Conservation (phyloP, 2,329 filamentous ascomycete species). For the Colletotrichum sp. region DNA sequence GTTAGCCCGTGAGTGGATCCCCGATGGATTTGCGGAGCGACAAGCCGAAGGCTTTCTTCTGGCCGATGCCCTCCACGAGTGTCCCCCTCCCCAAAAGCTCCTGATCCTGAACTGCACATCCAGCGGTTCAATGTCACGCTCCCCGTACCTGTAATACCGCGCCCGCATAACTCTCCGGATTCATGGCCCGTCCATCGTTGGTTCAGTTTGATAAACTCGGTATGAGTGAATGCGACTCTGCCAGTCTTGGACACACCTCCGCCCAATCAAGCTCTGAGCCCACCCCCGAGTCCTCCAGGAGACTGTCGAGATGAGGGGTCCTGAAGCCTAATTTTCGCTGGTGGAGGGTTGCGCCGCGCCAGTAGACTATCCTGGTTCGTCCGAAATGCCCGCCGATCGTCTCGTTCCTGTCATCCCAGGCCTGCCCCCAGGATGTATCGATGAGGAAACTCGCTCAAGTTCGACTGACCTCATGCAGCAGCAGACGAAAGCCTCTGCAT, state of each 20-base stretch:
- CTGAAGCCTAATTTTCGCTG: not conserved
- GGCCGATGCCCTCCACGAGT: not conserved
- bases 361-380: not conserved
- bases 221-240: not conserved
- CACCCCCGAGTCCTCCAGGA: not conserved
- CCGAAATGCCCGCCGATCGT: conserved; percentile 14
- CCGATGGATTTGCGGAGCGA: conserved; percentile 12
- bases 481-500: not conserved
- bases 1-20: not conserved
- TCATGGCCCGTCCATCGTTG: conserved; percentile 5
- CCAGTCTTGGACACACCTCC: not conserved
- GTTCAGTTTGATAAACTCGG: conserved; percentile 1
- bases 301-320: not conserved
- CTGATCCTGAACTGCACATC: not conserved
- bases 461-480: not conserved
- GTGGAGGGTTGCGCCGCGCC: not conserved
- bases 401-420: not conserved
- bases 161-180: conserved; percentile 13
- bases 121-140: not conserved
- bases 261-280: not conserved
- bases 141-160: conserved; percentile 4
- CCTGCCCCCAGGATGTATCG: not conserved
- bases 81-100: not conserved
- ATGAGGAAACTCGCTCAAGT: not conserved
- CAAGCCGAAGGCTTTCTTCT: conserved; percentile 8